Evolutionary conservation across 257 asterid species (phyloP).

Genomic region (Cordia subcordata): DNA sequence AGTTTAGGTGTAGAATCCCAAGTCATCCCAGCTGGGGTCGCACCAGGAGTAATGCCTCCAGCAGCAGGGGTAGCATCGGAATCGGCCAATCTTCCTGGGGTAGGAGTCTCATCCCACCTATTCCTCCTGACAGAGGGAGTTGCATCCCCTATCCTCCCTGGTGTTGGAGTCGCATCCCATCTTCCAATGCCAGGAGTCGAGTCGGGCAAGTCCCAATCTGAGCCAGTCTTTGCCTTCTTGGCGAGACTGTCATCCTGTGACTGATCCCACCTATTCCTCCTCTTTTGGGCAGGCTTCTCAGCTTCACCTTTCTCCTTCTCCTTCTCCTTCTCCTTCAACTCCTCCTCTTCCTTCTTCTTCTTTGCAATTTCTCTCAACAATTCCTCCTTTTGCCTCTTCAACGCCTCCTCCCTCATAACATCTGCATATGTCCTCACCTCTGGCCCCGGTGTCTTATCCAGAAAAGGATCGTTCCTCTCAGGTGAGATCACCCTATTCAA

Average conservation of each 20-base stretch:
- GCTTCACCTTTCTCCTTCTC: constrained; percentile 39
- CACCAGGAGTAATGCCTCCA: constrained; percentile 86
- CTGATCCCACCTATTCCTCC: constrained; percentile 94
- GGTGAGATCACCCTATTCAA: constrained; percentile 78
- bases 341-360: constrained; percentile 79
- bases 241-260: constrained; percentile 66
- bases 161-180: constrained; percentile 98
- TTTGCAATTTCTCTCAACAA: constrained; percentile 68
- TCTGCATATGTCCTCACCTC: constrained; percentile 87
- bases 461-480: constrained; percentile 74
- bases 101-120: constrained; percentile 97
- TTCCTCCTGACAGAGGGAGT: constrained; percentile 72
- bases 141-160: constrained; percentile 89
- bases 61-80: constrained; percentile 81
- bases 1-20: constrained; percentile 91
- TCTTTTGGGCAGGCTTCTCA: constrained; percentile 66
- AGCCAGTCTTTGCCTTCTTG: constrained; percentile 60
- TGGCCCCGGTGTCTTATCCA: constrained; percentile 85
- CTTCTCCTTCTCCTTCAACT: constrained; percentile 25
- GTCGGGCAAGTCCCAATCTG: constrained; percentile 91
- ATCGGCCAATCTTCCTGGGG: constrained; percentile 80
- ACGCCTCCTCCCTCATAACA: constrained; percentile 72
- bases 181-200: constrained; percentile 89
- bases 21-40: constrained; percentile 91
- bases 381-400: constrained; percentile 79